A percentile compares a stretch with the other conserved stretches of the same genome.
Conservation (phyloP, 805 yeast genomes). For the Candida ulmi region DNA sequence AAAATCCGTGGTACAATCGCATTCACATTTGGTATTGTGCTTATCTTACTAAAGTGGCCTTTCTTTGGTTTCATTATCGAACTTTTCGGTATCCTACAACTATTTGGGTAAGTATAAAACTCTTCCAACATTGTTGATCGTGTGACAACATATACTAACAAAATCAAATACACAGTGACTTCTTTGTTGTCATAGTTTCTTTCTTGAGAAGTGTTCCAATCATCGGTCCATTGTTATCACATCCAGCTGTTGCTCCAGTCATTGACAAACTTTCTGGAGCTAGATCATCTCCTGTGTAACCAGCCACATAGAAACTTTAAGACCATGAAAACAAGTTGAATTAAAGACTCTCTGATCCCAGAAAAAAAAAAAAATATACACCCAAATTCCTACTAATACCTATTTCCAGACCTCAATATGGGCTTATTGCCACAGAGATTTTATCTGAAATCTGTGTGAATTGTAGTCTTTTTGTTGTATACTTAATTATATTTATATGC, state of each 20-base stretch:
- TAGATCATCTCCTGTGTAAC: conserved; percentile 57
- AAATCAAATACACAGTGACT: conserved; percentile 44
- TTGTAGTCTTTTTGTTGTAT: too few relatives aligned
- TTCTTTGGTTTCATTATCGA: conserved; percentile 84
- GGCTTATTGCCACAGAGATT: too few relatives aligned
- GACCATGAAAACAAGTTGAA: too few relatives aligned
- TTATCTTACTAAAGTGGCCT: conserved; percentile 72
- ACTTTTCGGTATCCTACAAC: conserved; percentile 79
- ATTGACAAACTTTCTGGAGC: conserved; percentile 62
- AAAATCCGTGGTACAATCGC: conserved; percentile 85
- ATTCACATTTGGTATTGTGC: conserved; percentile 65
- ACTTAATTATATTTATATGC: too few relatives aligned
- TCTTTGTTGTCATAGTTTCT: conserved; percentile 82
- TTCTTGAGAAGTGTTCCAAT: conserved; percentile 84
- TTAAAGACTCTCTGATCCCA: too few relatives aligned
- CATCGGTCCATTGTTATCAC: conserved; percentile 78
- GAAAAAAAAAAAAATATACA: too few relatives aligned
- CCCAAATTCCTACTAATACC: too few relatives aligned
- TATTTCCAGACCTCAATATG: too few relatives aligned
- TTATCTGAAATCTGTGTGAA: too few relatives aligned
- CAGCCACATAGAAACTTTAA: too few relatives aligned
- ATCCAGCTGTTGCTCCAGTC: conserved; percentile 78
- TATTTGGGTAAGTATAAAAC: conserved; percentile 46
- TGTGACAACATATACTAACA: conserved; percentile 1
- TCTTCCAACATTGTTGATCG: conserved; percentile 4